These are phyloP conservation scores for Sphagnum tenellum DNA, from an alignment of 225 moss, liverwort and hornwort genomes.

Conservation along the genomic window DNA sequence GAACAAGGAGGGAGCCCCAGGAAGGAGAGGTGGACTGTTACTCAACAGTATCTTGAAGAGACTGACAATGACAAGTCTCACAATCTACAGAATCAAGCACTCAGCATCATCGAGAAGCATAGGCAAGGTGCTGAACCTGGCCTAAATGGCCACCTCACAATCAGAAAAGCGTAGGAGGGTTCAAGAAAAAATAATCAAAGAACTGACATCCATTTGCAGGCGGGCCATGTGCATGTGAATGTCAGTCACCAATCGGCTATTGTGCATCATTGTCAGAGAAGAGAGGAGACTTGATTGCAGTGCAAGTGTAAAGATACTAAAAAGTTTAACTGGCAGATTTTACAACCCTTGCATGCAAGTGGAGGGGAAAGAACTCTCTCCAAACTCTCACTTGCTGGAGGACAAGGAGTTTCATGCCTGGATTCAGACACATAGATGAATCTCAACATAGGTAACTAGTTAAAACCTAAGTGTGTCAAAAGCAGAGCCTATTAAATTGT, in stretches of 20 bases:
- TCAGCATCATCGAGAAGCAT: background rate
- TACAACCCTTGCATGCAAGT: too few species aligned
- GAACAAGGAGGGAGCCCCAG: background rate
- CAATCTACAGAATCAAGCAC: slow-evolving; percentile 12
- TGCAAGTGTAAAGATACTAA: slow-evolving; percentile 51
- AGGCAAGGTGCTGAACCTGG: slow-evolving; percentile 1
- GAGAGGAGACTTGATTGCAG: slow-evolving; percentile 36
- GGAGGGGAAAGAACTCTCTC: too few species aligned
- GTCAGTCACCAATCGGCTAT: slow-evolving; percentile 59
- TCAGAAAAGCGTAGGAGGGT: slow-evolving; percentile 36
- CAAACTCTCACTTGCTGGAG: too few species aligned
- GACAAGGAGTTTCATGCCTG: too few species aligned
- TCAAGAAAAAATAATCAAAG: slow-evolving; percentile 34
- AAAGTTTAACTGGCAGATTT: too few species aligned
- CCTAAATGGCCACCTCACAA: slow-evolving; percentile 18
- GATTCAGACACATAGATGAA: too few species aligned
- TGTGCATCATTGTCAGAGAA: slow-evolving; percentile 35
- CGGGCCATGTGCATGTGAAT: slow-evolving; percentile 70
- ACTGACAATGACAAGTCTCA: slow-evolving; percentile 1
- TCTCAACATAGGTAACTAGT: too few species aligned
- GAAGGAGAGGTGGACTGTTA: slow-evolving; percentile 2
- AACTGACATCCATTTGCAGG: slow-evolving; percentile 57
- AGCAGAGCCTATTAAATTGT: too few species aligned
- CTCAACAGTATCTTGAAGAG: background rate
- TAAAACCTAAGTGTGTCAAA: too few species aligned